phyloP scores from a whole-genome alignment of 495 filamentous ascomycete genomes.

The Hypoxylon crocopeplum region DNA sequence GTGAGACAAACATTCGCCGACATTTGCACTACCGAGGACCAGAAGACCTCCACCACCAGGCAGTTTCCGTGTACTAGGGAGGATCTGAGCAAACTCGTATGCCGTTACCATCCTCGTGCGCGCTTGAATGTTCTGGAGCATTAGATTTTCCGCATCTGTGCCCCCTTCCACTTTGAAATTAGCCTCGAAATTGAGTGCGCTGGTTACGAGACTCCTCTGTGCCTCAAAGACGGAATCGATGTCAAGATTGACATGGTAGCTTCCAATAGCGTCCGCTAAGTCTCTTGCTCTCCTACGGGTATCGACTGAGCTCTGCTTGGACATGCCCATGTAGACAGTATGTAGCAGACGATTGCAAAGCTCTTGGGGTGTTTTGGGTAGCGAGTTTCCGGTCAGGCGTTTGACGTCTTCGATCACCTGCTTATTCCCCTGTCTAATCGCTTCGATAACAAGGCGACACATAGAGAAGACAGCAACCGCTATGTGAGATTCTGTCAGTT shows the following conservation, averaged over 20 bases:
- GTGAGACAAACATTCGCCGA: slow-evolving; percentile 60
- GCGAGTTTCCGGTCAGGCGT: slow-evolving; percentile 63
- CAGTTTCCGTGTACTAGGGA: slow-evolving; percentile 68
- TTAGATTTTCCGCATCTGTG: slow-evolving; percentile 62
- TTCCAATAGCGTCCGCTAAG: slow-evolving; percentile 72
- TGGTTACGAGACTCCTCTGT: slow-evolving; percentile 43
- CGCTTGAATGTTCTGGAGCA: slow-evolving; percentile 85
- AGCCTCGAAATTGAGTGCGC: slow-evolving; percentile 49
- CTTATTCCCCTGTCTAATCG: slow-evolving; percentile 60
- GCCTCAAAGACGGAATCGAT: slow-evolving; percentile 69
- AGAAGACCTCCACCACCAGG: slow-evolving; percentile 50
- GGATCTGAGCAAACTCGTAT: slow-evolving; percentile 74
- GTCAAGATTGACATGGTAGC: slow-evolving; percentile 76
- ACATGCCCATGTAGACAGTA: slow-evolving; percentile 84
- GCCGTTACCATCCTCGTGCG: slow-evolving; percentile 80
- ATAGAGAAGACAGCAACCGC: slow-evolving; percentile 56
- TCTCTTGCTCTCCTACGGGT: slow-evolving; percentile 74
- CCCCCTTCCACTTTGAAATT: slow-evolving; percentile 76
- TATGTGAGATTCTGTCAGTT: not conserved
- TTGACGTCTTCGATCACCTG: slow-evolving; percentile 76
- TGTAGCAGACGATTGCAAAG: slow-evolving; percentile 71
- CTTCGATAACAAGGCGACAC: slow-evolving; percentile 75
- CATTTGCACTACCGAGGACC: slow-evolving; percentile 57
- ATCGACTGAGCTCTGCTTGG: slow-evolving; percentile 70
- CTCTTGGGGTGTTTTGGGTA: slow-evolving; percentile 67